Base-by-base conservation (phyloP, 2,329 filamentous ascomycete genomes). In the Botrytis galanthina region DNA sequence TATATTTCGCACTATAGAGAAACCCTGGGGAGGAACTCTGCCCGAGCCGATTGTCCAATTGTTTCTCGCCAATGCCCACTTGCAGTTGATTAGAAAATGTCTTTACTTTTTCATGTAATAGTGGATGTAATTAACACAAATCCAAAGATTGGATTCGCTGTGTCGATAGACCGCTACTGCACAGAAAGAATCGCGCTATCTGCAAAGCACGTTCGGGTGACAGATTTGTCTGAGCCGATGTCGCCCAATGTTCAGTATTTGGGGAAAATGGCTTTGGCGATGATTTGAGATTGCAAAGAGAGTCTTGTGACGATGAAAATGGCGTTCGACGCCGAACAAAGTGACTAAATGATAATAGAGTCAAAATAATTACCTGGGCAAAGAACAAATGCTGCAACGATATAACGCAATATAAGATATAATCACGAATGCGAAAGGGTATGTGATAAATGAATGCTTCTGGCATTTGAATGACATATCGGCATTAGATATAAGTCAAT, bases 111-210 rank as follows among this genome's bases (percentile, higher is more conserved):
- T 35, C 35, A 37, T 54, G 42, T 26, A 64, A 64, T 46, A 64
- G 62, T 64, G 42, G 62, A 54, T 67, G 22, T 54, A 29, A 26
- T 39, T 32, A 54, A 39, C 10, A 22, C 35, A 29, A 54, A 54
- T 54, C 20, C 48, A n/a, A 54, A 54, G 46, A 37, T 54, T 29
- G 46, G 32, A 68, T 68, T 48, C 42, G 54, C 37, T 62, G 39
- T 44, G 46, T 71, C 26, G 10, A 61, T 63, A 71, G 69, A 71
- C 69, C 69, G 69, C 69, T 39, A 63, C 54, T 62, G 69, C 59
- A 63, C 42, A 46, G 46, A 46, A 29, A 39, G n/a, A 64, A 32
- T 16, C 29, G 22, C 32, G 44, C 32, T 71, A 62, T 51, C 59
- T 71, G 32, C 57, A 62, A 39, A 67, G 64, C 39, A 51, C 39